A percentile compares a stretch with the other conserved stretches of the same genome.
phyloP scores from a whole-genome alignment of 116 monocot genomes.

The Dioscorea cayenensis region DNA sequence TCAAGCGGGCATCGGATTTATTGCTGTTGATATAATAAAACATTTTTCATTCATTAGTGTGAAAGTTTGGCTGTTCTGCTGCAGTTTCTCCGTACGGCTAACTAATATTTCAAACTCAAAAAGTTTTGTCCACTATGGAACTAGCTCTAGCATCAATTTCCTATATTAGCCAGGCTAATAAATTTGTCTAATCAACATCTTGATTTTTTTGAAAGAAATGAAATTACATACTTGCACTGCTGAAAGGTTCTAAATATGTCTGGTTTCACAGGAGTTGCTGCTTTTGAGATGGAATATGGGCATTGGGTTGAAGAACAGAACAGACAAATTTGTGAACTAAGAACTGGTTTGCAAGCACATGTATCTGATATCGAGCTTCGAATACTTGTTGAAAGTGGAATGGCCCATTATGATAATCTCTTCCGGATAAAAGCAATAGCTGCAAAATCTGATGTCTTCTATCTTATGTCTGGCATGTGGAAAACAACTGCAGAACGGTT shows the following conservation, averaged over 20 bases:
- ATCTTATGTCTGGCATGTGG: constrained; percentile 95
- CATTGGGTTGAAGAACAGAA: constrained; percentile 93
- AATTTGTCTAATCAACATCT: background rate
- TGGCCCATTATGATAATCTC: constrained; percentile 62
- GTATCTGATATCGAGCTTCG: constrained; percentile 75
- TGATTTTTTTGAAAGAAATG: background rate
- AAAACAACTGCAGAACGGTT: constrained; percentile 71
- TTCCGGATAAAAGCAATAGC: constrained; percentile 64
- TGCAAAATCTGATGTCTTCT: constrained; percentile 86
- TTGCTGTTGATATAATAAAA: too few species aligned
- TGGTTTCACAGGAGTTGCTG: constrained; percentile 46
- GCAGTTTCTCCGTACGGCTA: too few species aligned
- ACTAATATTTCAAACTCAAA: too few species aligned
- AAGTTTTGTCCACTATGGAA: too few species aligned
- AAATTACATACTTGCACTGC: background rate
- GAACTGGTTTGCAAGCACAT: constrained; percentile 65
- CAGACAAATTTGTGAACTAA: constrained; percentile 49
- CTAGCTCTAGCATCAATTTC: too few species aligned
- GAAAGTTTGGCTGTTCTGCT: background rate
- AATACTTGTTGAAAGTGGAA: constrained; percentile 69
- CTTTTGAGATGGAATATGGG: constrained; percentile 85
- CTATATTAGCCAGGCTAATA: too few species aligned
- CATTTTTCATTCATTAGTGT: background rate
- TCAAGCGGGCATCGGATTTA: too few species aligned
- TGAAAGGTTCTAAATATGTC: background rate